A percentile compares a stretch with the other conserved stretches of the same genome.
Evolutionary conservation across 1,284 basidiomycete genomes (phyloP).

Genomic region (Fomes fomentarius): DNA sequence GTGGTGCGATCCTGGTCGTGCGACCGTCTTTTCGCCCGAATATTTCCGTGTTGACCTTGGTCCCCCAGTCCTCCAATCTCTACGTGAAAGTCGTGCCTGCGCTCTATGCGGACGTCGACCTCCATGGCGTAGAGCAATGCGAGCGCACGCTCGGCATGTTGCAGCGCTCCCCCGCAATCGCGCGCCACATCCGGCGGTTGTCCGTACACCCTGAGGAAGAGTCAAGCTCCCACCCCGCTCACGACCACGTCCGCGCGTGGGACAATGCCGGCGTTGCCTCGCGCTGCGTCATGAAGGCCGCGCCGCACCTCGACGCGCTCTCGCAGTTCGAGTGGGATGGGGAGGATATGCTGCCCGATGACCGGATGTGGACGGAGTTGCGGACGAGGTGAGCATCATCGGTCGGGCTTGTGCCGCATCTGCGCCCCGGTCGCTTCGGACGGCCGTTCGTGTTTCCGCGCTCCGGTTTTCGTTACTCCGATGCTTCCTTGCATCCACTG

Average conservation of each 20-base stretch:
- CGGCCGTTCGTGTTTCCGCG: too few species aligned
- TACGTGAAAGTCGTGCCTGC: slow-evolving; percentile 56
- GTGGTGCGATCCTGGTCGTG: slow-evolving; percentile 46
- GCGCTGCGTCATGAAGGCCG: slow-evolving; percentile 38
- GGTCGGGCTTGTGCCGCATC: background rate
- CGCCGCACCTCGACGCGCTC: slow-evolving; percentile 60
- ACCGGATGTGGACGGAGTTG: slow-evolving; percentile 76
- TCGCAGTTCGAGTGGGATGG: slow-evolving; percentile 69
- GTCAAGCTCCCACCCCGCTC: slow-evolving; percentile 5
- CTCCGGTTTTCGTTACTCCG: too few species aligned
- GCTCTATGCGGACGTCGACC: slow-evolving; percentile 58
- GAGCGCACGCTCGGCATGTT: slow-evolving; percentile 67
- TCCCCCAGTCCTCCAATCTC: slow-evolving; percentile 43
- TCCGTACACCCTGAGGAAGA: slow-evolving; percentile 45
- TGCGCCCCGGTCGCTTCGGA: background rate
- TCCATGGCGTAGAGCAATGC: slow-evolving; percentile 60
- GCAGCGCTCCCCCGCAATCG: slow-evolving; percentile 49
- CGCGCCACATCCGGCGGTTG: slow-evolving; percentile 66
- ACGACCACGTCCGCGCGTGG: slow-evolving; percentile 22
- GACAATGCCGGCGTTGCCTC: slow-evolving; percentile 32
- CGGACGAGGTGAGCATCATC: slow-evolving; percentile 53
- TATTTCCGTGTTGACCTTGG: background rate
- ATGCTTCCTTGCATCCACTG: too few species aligned
- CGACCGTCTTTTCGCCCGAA: slow-evolving; percentile 5
- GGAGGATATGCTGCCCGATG: slow-evolving; percentile 63